Conservation (phyloP, 106 monocot genomes). For the Apostasia shenzhenica region DNA sequence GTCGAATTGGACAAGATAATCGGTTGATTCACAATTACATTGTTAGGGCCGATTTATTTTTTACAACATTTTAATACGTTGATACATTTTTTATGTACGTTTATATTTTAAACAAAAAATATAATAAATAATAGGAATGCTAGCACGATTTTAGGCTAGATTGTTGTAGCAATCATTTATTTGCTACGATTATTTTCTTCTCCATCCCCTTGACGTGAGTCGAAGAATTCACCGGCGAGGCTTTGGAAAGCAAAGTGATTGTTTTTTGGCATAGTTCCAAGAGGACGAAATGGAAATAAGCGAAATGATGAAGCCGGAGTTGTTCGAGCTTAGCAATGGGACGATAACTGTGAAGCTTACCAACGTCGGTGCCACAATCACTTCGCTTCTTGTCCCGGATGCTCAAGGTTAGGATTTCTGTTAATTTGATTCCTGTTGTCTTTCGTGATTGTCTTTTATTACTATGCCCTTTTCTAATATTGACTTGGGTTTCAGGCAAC, state of each 20-base stretch:
- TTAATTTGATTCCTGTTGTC: no score
- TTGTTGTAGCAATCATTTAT: no score
- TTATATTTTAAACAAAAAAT: background rate
- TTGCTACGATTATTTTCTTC: no score
- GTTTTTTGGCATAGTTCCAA: no score
- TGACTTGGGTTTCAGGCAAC: constrained; percentile 36
- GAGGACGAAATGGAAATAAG: background rate
- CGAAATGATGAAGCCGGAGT: constrained; percentile 23
- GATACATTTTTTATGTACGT: no score
- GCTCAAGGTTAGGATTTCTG: constrained; percentile 31
- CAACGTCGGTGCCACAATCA: constrained; percentile 78
- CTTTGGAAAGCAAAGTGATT: no score
- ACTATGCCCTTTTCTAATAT: background rate
- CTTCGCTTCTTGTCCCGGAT: constrained; percentile 79
- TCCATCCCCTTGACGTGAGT: background rate
- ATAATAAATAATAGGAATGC: background rate
- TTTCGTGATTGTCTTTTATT: background rate
- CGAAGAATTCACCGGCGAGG: background rate
- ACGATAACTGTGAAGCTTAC: constrained; percentile 46
- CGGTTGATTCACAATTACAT: no score
- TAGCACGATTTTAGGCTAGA: background rate
- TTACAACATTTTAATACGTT: no score
- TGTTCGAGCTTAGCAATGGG: constrained; percentile 67
- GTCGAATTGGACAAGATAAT: no score
- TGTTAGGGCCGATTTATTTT: no score